phyloP scores from a whole-genome alignment of 768 basidiomycete species.

The Boletus bicolor region DNA sequence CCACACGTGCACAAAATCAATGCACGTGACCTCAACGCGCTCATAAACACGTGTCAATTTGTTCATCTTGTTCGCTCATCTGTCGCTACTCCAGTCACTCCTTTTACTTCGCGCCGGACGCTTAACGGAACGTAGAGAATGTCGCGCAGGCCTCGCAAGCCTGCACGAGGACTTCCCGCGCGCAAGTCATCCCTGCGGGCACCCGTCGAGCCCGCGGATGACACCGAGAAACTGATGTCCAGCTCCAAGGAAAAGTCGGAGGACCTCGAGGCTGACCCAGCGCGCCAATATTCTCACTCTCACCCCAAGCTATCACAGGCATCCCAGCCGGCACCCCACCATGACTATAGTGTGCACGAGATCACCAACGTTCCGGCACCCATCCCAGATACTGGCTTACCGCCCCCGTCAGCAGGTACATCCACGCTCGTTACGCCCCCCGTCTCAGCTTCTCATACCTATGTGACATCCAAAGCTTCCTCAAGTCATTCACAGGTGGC shows the following conservation, averaged over 20 bases:
- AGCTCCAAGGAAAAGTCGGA: background rate
- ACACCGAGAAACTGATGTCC: constrained; percentile 24
- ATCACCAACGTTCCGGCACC: constrained; percentile 29
- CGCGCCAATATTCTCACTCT: constrained; percentile 1
- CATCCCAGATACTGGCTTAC: constrained; percentile 31
- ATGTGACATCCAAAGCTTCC: constrained; percentile 20
- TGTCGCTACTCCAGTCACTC: constrained; percentile 20
- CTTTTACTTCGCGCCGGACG: constrained; percentile 28
- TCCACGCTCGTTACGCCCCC: constrained; percentile 4
- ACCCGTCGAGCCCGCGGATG: constrained; percentile 9
- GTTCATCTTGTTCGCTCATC: constrained; percentile 13
- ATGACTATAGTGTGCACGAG: constrained; percentile 29
- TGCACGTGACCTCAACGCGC: constrained; percentile 31
- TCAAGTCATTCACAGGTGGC: constrained; percentile 11
- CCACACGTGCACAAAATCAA: constrained; percentile 24
- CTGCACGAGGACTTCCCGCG: background rate
- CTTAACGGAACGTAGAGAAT: constrained; percentile 14
- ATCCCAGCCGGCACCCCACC: constrained; percentile 14
- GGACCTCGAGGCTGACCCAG: background rate
- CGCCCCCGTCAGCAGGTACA: constrained; percentile 20
- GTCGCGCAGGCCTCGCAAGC: constrained; percentile 16
- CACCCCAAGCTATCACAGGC: constrained; percentile 9
- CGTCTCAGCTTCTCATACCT: constrained; percentile 21
- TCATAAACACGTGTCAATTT: constrained; percentile 18
- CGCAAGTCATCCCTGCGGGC: constrained; percentile 13